Conservation (phyloP, 257 asterid genomes). For the Petrea volubilis region DNA sequence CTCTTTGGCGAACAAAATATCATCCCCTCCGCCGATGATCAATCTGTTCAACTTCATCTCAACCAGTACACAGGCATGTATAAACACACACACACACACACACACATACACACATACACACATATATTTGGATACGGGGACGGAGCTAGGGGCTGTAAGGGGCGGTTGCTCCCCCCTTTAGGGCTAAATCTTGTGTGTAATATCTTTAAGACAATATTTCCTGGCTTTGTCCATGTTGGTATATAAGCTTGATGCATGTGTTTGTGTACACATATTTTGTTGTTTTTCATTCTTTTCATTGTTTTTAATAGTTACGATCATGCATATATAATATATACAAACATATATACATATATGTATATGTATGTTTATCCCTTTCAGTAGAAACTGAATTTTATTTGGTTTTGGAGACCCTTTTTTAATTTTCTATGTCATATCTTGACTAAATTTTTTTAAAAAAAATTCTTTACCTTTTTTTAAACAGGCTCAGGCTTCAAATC, state of each 20-base stretch:
- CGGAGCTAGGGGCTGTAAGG: too few species aligned
- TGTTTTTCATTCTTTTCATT: not conserved
- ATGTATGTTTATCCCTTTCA: not conserved
- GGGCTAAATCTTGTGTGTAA: too few species aligned
- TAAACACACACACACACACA: too few species aligned
- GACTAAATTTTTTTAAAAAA: not conserved
- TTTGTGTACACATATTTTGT: not conserved
- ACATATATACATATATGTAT: not conserved
- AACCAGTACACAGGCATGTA: conserved; percentile 51
- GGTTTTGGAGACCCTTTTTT: not conserved
- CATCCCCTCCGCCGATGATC: conserved; percentile 39
- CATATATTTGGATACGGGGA: too few species aligned
- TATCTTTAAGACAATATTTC: too few species aligned
- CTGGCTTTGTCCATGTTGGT: too few species aligned
- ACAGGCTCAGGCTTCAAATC: conserved; percentile 93
- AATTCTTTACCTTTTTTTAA: not conserved
- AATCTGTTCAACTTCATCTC: conserved; percentile 54
- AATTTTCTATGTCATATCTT: not conserved
- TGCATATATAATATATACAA: not conserved
- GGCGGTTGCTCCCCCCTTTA: too few species aligned
- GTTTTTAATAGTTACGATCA: not conserved
- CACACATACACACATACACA: too few species aligned
- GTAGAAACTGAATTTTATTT: not conserved
- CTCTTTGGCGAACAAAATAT: conserved; percentile 58
- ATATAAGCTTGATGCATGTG: too few species aligned